These are phyloP conservation scores for Wallemia ichthyophaga DNA, from an alignment of 1,284 basidiomycete species.

Conservation along the genomic window DNA sequence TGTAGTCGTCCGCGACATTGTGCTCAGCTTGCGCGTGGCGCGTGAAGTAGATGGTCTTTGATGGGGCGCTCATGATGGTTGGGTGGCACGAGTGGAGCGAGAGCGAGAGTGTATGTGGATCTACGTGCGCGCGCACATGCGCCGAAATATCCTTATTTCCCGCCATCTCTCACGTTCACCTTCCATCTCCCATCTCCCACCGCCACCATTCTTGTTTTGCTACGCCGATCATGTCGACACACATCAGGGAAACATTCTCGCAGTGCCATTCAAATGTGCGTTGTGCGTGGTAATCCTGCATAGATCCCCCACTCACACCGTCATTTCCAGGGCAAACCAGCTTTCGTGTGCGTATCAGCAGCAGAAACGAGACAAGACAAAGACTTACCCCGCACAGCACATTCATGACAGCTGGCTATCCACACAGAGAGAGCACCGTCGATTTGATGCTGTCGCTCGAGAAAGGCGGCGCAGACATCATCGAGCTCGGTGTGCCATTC, in stretches of 20 bases:
- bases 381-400: slow-evolving; percentile 16
- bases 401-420: slow-evolving; percentile 76
- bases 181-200: neutral
- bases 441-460: slow-evolving; percentile 70
- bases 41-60: neutral
- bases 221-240: neutral
- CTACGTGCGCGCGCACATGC: too few species aligned
- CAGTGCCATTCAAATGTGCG: slow-evolving; percentile 9
- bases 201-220: neutral
- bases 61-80: neutral
- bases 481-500: slow-evolving; percentile 87
- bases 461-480: slow-evolving; percentile 70
- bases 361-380: neutral
- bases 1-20: neutral
- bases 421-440: slow-evolving; percentile 45
- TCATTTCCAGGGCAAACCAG: slow-evolving; percentile 29
- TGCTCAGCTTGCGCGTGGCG: neutral
- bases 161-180: too few species aligned
- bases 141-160: too few species aligned
- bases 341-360: slow-evolving; percentile 25
- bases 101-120: neutral
- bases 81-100: neutral
- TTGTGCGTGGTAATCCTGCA: slow-evolving; percentile 13
- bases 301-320: slow-evolving; percentile 11
- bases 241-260: slow-evolving; percentile 2